A percentile compares a stretch with the other conserved stretches of the same genome.
Conservation (phyloP, 768 basidiomycete species). For the Agrocybe praecox region DNA sequence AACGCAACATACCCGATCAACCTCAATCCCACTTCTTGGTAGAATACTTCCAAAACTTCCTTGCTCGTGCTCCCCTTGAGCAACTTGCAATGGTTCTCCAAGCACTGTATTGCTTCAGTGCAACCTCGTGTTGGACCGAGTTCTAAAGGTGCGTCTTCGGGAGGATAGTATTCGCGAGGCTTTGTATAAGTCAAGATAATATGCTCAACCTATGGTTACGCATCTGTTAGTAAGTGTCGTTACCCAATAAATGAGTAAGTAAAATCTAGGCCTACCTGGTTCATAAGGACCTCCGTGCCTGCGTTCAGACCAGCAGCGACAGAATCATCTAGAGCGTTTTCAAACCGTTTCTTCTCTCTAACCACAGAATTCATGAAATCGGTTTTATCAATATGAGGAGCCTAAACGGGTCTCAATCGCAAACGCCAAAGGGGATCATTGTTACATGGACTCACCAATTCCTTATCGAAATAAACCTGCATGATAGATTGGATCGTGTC, state of each 20-base stretch:
- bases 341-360: slow-evolving; percentile 96
- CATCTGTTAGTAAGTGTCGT: neutral
- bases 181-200: slow-evolving; percentile 83
- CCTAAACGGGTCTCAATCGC: slow-evolving; percentile 39
- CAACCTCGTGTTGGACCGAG: slow-evolving; percentile 88
- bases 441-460: slow-evolving; percentile 59
- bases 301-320: slow-evolving; percentile 94
- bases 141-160: slow-evolving; percentile 77
- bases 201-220: slow-evolving; percentile 75
- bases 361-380: slow-evolving; percentile 94
- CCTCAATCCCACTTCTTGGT: slow-evolving; percentile 95
- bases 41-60: slow-evolving; percentile 97
- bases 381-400: slow-evolving; percentile 86
- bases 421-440: neutral
- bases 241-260: neutral
- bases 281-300: slow-evolving; percentile 95
- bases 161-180: slow-evolving; percentile 89
- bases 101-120: slow-evolving; percentile 83
- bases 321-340: slow-evolving; percentile 88
- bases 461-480: slow-evolving; percentile 98
- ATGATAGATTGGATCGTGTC: slow-evolving; percentile 98
- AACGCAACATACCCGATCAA: slow-evolving; percentile 65
- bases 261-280: slow-evolving; percentile 57
- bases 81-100: slow-evolving; percentile 89
- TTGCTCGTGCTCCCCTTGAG: slow-evolving; percentile 93